phyloP scores from a whole-genome alignment of 2,329 filamentous ascomycete genomes.

The Trichoderma hamatum region DNA sequence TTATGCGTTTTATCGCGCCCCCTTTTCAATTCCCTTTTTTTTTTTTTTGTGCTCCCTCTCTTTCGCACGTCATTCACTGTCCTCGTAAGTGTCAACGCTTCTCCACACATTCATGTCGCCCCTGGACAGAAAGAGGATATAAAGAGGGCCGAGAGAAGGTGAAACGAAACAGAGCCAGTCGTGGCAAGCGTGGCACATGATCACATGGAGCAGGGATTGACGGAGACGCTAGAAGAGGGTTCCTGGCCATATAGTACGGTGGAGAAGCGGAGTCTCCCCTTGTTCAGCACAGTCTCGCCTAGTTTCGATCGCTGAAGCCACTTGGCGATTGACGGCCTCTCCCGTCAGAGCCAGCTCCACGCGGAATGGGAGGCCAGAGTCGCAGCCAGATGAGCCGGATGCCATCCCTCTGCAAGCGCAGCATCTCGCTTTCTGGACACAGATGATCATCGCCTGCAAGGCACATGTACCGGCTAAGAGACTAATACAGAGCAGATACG shows the following conservation, averaged over 20 bases:
- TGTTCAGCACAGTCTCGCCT: constrained; percentile 11
- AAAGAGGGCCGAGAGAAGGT: constrained; percentile 15
- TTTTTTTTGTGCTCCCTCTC: neutral
- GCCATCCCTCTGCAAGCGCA: neutral
- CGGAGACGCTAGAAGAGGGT: constrained; percentile 17
- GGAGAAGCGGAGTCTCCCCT: constrained; percentile 20
- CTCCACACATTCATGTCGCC: constrained; percentile 11
- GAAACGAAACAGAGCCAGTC: constrained; percentile 21
- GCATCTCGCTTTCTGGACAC: neutral
- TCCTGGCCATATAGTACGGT: constrained; percentile 14
- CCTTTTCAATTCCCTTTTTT: neutral
- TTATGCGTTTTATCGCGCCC: constrained; percentile 10
- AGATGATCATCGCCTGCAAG: constrained; percentile 9
- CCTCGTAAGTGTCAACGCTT: neutral
- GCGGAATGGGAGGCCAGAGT: constrained; percentile 20
- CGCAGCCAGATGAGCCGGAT: neutral
- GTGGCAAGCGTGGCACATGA: constrained; percentile 16
- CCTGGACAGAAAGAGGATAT: neutral
- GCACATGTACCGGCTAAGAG: neutral
- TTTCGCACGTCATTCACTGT: neutral
- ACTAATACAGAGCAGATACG: neutral
- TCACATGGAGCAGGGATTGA: constrained; percentile 11
- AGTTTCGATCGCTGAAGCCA: constrained; percentile 17
- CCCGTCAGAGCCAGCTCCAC: constrained; percentile 23
- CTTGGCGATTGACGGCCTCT: constrained; percentile 25